These are phyloP conservation scores for Kazachstania sp. DNA, from an alignment of 1,139 yeast genomes.

Conservation along the genomic window DNA sequence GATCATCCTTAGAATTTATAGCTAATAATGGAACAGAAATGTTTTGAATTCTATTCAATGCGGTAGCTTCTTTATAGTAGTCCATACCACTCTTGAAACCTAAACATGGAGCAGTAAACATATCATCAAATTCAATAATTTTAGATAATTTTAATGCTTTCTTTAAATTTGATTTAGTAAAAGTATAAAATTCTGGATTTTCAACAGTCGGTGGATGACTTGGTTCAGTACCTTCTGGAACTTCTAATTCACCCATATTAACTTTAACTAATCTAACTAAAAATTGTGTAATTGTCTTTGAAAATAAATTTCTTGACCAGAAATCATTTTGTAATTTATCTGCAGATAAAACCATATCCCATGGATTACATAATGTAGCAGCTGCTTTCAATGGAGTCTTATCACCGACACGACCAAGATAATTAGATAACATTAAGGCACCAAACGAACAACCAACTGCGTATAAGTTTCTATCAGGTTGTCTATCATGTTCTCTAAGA, in stretches of 20 bases:
- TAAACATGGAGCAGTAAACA: slow-evolving; percentile 62
- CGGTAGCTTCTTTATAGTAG: slow-evolving; percentile 65
- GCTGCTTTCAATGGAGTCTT: slow-evolving; percentile 54
- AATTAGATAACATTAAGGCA: slow-evolving; percentile 70
- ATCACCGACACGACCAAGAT: slow-evolving; percentile 62
- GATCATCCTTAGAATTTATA: slow-evolving; percentile 73
- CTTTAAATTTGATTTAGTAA: slow-evolving; percentile 33
- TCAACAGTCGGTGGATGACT: slow-evolving; percentile 32
- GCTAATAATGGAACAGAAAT: slow-evolving; percentile 62
- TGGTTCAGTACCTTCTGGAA: slow-evolving; percentile 22
- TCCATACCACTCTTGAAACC: slow-evolving; percentile 65
- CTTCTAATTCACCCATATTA: slow-evolving; percentile 48
- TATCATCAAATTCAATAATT: slow-evolving; percentile 56
- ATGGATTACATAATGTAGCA: slow-evolving; percentile 64
- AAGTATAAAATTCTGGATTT: slow-evolving; percentile 24
- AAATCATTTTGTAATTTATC: slow-evolving; percentile 43
- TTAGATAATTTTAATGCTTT: slow-evolving; percentile 32
- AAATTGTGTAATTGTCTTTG: slow-evolving; percentile 58
- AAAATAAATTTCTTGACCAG: slow-evolving; percentile 56
- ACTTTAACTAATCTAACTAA: slow-evolving; percentile 53
- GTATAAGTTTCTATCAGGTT: slow-evolving; percentile 68
- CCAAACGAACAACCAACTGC: slow-evolving; percentile 84
- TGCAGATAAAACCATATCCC: slow-evolving; percentile 66
- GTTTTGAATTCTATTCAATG: slow-evolving; percentile 46
- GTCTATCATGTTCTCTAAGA: slow-evolving; percentile 42